A percentile compares a stretch with the other conserved stretches of the same genome.
Evolutionary conservation across 1,139 yeast species (phyloP).

Genomic region (Suhomyces maxii): DNA sequence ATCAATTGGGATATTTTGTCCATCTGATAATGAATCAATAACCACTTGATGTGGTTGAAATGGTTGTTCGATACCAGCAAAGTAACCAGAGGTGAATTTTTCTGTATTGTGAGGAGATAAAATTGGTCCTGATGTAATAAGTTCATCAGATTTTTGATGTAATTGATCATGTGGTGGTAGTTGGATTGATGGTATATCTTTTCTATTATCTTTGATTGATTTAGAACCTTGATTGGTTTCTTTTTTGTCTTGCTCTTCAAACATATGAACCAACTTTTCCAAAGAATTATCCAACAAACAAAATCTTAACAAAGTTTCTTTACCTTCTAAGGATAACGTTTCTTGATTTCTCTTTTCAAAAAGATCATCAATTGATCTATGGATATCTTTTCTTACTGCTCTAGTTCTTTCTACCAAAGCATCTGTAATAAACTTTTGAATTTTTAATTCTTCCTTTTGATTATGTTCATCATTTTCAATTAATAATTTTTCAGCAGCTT

Average conservation of each 20-base stretch:
- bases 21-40: slow-evolving; percentile 55
- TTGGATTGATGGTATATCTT: slow-evolving; percentile 2
- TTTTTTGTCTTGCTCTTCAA: slow-evolving; percentile 41
- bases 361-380: slow-evolving; percentile 40
- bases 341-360: slow-evolving; percentile 40
- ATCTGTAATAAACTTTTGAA: slow-evolving; percentile 41
- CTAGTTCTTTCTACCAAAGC: slow-evolving; percentile 46
- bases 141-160: slow-evolving; percentile 52
- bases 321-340: slow-evolving; percentile 43
- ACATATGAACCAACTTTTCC: slow-evolving; percentile 44
- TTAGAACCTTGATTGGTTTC: not conserved
- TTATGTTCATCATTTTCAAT: slow-evolving; percentile 25
- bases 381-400: slow-evolving; percentile 43
- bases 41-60: slow-evolving; percentile 71
- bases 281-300: slow-evolving; percentile 46
- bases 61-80: slow-evolving; percentile 25
- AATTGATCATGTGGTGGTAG: slow-evolving; percentile 28
- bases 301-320: slow-evolving; percentile 43
- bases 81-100: slow-evolving; percentile 25
- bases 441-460: slow-evolving; percentile 37
- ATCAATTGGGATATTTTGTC: slow-evolving; percentile 59
- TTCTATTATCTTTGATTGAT: not conserved
- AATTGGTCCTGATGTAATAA: slow-evolving; percentile 56
- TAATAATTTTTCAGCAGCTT: slow-evolving; percentile 24
- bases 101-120: slow-evolving; percentile 43